phyloP scores from a whole-genome alignment of 306 rosid genomes.

The Comarum palustre region DNA sequence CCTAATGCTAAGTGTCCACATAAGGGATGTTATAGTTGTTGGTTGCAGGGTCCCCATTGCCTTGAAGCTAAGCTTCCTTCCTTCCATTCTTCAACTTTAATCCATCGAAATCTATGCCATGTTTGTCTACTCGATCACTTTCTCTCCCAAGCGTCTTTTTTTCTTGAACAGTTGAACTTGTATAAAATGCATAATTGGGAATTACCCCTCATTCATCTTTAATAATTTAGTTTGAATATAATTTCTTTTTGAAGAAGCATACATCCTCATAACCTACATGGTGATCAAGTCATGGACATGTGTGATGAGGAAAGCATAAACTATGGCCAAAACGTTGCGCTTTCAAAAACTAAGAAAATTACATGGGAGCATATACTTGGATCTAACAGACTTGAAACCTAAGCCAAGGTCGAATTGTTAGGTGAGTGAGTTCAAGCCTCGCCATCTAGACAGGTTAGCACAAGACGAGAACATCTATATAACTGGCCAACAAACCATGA shows the following conservation, averaged over 20 bases:
- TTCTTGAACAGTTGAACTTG: no score
- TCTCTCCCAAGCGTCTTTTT: no score
- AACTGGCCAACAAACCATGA: neutral
- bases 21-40: constrained; percentile 46
- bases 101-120: constrained; percentile 14
- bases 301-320: constrained; percentile 4
- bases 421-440: constrained; percentile 61
- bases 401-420: constrained; percentile 54
- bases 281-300: neutral
- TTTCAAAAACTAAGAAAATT: constrained; percentile 25
- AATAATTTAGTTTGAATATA: neutral
- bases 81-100: constrained; percentile 40
- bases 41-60: constrained; percentile 91
- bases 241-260: neutral
- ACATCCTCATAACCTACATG: neutral
- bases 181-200: no score
- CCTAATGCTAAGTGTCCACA: constrained; percentile 46
- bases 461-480: constrained; percentile 3
- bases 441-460: constrained; percentile 30
- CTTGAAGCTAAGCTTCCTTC: constrained; percentile 80
- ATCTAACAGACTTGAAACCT: constrained; percentile 49
- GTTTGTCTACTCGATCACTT: neutral
- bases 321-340: constrained; percentile 27
- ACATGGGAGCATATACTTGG: constrained; percentile 43
- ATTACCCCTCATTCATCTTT: no score